A percentile compares a stretch with the other conserved stretches of the same genome.
These are phyloP conservation scores for Penicillium lividum DNA, from an alignment of 495 filamentous ascomycete genomes.

Conservation along the genomic window DNA sequence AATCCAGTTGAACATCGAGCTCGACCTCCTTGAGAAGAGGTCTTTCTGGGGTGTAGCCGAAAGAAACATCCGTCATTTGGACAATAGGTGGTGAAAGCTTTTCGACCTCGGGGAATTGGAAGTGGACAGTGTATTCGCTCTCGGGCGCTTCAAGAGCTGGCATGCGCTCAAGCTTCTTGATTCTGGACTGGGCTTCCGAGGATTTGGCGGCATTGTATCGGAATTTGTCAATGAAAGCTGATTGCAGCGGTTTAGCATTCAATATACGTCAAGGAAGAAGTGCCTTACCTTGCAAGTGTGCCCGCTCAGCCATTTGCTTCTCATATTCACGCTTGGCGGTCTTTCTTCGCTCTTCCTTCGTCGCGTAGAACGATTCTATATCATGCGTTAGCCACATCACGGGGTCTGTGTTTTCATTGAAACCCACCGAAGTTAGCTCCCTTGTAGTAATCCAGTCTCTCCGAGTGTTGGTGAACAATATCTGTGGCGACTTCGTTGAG, in stretches of 20 bases:
- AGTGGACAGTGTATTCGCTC: conserved; percentile 92
- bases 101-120: conserved; percentile 97
- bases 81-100: conserved; percentile 97
- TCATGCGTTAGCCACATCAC: conserved; percentile 20
- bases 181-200: conserved; percentile 94
- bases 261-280: neutral
- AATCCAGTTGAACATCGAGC: conserved; percentile 95
- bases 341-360: conserved; percentile 95
- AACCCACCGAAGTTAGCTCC: conserved; percentile 80
- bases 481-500: conserved; percentile 99
- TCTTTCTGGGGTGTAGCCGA: conserved; percentile 83
- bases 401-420: neutral
- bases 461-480: conserved; percentile 98
- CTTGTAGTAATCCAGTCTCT: conserved; percentile 97
- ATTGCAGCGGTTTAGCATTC: conserved; percentile 11
- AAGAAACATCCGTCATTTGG: conserved; percentile 90
- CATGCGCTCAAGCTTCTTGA: conserved; percentile 99
- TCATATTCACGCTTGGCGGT: conserved; percentile 97
- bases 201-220: conserved; percentile 99
- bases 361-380: conserved; percentile 91
- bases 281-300: conserved; percentile 69
- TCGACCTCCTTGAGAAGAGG: conserved; percentile 84
- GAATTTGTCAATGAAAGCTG: conserved; percentile 98
- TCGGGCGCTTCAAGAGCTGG: conserved; percentile 89
- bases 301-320: conserved; percentile 92